Evolutionary conservation across 441 rosid genomes (phyloP).

Genomic region (Theobroma grandiflorum): DNA sequence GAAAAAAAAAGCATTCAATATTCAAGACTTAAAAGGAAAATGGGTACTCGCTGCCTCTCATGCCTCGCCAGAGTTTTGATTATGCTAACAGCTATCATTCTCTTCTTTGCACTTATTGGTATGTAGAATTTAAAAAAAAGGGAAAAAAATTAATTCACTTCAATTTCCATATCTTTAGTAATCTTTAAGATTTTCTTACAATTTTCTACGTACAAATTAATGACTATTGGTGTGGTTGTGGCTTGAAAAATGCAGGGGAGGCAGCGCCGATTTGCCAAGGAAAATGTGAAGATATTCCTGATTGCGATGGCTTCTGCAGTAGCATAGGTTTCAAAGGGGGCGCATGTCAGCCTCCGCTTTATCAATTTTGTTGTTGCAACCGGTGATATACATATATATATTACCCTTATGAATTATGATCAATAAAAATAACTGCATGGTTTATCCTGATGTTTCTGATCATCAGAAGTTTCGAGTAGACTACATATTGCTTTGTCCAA

Average conservation of each 20-base stretch:
- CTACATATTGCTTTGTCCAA: no score
- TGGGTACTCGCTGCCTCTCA: not conserved
- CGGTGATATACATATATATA: not conserved
- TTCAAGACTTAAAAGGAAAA: not conserved
- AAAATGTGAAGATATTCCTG: conserved; percentile 7
- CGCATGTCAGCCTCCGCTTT: not conserved
- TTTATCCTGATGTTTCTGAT: no score
- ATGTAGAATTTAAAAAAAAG: not conserved
- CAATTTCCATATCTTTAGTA: not conserved
- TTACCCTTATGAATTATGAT: not conserved
- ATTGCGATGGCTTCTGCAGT: conserved; percentile 12
- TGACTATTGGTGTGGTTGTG: not conserved
- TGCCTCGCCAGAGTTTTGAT: not conserved
- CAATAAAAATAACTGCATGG: no score
- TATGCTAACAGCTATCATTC: not conserved
- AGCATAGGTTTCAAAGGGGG: not conserved
- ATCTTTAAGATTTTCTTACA: not conserved
- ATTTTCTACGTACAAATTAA: not conserved
- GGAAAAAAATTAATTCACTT: not conserved
- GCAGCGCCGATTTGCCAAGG: not conserved
- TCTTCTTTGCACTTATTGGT: conserved; percentile 3
- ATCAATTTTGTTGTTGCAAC: conserved; percentile 18
- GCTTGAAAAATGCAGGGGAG: not conserved
- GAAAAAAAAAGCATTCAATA: not conserved
- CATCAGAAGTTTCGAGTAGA: no score